Evolutionary conservation across 495 filamentous ascomycete species (phyloP), one percentile per base, ranked within the genome.

Genomic region (Lepraria neglecta): DNA sequence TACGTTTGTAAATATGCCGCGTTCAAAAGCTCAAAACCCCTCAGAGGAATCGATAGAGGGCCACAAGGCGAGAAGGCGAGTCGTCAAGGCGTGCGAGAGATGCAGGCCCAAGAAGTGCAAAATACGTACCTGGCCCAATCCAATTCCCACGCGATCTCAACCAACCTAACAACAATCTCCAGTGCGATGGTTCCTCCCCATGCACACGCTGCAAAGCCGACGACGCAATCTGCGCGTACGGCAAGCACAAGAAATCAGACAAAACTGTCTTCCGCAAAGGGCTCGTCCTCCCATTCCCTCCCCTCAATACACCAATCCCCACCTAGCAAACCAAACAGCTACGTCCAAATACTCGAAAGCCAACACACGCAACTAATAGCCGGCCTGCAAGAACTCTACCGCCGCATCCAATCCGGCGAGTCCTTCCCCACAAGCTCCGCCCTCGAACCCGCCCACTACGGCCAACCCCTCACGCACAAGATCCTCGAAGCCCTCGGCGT

Each of bases 321-420:
- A 15, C 51, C 40, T n/a, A 1, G 10, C 21, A 21, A 15, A 40
- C 19, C 5, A 9, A 30, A 4, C 56, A 85, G 82, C 66, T 87
- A 86, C 60, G 83, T 85, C 51, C 83, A 87, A 65, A 85, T 86
- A 82, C 80, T 87, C 12, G 84, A 87, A 63, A 81, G 84, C 64
- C 83, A 86, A 74, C 84, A 85, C 69, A 66, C 70, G 7, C 82
- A 84, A 72, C 76, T 87, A 1, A 82, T 85, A 46, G 69, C 82
- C 38, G 82, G 79, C 45, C 73, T 86, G 1, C 82, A 84, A 67
- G 80, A 84, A 69, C 69, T 85, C 35, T 86, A 87, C 68, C 76
- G 75, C 59, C 80, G 78, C 44, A 67, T 77, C n/a, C 73, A 70
- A 46, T 73, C 73, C 38, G 81, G 80, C 48, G 73, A 84, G 64